Evolutionary conservation across 345 rosid genomes (phyloP).

Genomic region (Passiflora organensis): DNA sequence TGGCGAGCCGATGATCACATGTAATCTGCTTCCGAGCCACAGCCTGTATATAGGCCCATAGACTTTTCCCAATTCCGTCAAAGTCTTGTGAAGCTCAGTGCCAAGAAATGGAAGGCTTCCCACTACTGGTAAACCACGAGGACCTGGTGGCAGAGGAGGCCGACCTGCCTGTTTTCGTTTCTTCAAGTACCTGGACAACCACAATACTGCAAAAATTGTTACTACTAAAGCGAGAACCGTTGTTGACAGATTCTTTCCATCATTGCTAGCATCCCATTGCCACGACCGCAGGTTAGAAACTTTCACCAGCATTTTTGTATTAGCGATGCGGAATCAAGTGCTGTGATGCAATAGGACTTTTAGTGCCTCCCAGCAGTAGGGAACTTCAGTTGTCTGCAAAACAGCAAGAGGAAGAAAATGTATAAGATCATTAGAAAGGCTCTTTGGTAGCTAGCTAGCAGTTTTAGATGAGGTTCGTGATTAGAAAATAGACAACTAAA

Average conservation of each 20-base stretch:
- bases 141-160: slow-evolving; percentile 31
- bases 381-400: too few relatives aligned
- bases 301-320: too few relatives aligned
- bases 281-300: not conserved
- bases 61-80: slow-evolving; percentile 15
- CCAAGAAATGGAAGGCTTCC: slow-evolving; percentile 50
- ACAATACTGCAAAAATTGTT: not conserved
- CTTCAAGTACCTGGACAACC: not conserved
- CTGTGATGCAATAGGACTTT: too few relatives aligned
- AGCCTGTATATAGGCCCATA: slow-evolving; percentile 45
- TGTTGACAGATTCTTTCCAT: too few relatives aligned
- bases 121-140: slow-evolving; percentile 35
- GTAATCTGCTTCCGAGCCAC: slow-evolving; percentile 25
- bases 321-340: too few relatives aligned
- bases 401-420: too few relatives aligned
- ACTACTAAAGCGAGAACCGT: not conserved
- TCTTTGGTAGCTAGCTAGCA: too few relatives aligned
- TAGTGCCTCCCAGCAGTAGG: too few relatives aligned
- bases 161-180: not conserved
- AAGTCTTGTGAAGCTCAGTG: slow-evolving; percentile 22
- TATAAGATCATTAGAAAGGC: too few relatives aligned
- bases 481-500: too few relatives aligned
- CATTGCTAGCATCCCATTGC: too few relatives aligned
- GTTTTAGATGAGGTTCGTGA: too few relatives aligned
- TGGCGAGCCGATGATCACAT: slow-evolving; percentile 33